phyloP scores from a whole-genome alignment of 2,329 filamentous ascomycete genomes.

The Ophiosphaerella narmari region DNA sequence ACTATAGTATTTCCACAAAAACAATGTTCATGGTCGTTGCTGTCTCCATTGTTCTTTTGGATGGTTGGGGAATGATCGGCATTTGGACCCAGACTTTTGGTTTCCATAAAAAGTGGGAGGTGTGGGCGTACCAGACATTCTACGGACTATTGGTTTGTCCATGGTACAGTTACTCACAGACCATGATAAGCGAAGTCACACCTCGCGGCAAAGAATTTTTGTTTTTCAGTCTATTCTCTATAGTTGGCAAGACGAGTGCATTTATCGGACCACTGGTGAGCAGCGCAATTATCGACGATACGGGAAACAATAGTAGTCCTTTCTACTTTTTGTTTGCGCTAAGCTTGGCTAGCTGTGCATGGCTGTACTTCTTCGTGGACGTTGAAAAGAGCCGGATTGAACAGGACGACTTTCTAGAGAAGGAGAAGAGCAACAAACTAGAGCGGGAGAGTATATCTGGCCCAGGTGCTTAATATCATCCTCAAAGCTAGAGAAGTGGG shows the following conservation, averaged over 20 bases:
- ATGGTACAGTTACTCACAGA: slow-evolving; percentile 73
- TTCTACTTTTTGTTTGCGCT: slow-evolving; percentile 65
- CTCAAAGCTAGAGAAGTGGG: no score
- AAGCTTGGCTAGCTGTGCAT: slow-evolving; percentile 25
- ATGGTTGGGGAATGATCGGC: slow-evolving; percentile 64
- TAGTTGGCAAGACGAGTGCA: slow-evolving; percentile 69
- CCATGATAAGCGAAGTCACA: slow-evolving; percentile 72
- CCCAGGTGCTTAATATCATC: not conserved
- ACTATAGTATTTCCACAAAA: slow-evolving; percentile 65
- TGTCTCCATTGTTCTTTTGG: slow-evolving; percentile 64
- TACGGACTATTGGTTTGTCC: slow-evolving; percentile 71
- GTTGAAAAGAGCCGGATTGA: slow-evolving; percentile 30
- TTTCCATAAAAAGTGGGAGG: slow-evolving; percentile 60
- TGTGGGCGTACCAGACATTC: slow-evolving; percentile 57
- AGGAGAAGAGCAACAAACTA: slow-evolving; percentile 19
- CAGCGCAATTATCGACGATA: slow-evolving; percentile 69
- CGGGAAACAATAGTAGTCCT: slow-evolving; percentile 62
- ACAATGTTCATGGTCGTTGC: slow-evolving; percentile 71
- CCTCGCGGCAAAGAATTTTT: slow-evolving; percentile 71
- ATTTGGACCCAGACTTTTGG: slow-evolving; percentile 61
- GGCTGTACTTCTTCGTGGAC: slow-evolving; percentile 30
- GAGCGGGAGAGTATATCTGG: not conserved
- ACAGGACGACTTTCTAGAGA: slow-evolving; percentile 28
- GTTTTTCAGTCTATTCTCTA: slow-evolving; percentile 71
- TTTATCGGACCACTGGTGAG: slow-evolving; percentile 73